Conservation (phyloP, 257 asterid species). For the Solanum sitiens region DNA sequence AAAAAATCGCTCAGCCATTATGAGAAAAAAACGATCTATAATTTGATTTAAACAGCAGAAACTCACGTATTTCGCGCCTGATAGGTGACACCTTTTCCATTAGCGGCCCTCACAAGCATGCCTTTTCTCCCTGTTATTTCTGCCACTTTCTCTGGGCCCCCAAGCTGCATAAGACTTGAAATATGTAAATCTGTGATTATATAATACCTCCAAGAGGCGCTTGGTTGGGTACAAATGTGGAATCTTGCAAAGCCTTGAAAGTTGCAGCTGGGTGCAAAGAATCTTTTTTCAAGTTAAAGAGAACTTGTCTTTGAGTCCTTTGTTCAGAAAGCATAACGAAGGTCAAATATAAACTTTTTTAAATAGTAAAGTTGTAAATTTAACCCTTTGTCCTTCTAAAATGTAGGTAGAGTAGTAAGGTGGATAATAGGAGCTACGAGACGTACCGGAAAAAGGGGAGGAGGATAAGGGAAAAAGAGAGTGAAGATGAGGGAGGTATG, state of each 20-base stretch:
- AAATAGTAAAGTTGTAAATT: neutral
- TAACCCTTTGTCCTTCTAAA: neutral
- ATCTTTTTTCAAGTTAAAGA: neutral
- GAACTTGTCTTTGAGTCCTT: neutral
- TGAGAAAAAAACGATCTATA: neutral
- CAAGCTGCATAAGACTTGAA: constrained; percentile 51
- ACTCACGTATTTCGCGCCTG: constrained; percentile 98
- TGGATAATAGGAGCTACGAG: neutral
- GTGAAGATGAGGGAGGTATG: neutral
- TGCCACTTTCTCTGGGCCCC: constrained; percentile 94
- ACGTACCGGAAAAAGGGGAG: neutral
- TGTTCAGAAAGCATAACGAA: neutral
- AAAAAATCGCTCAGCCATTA: constrained; percentile 9
- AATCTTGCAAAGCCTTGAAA: neutral
- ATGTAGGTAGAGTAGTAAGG: neutral
- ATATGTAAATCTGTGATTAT: neutral
- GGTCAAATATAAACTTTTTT: neutral
- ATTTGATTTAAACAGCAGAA: constrained; percentile 2
- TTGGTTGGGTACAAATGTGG: neutral
- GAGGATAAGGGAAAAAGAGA: neutral
- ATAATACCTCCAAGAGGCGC: neutral
- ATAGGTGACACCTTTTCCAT: constrained; percentile 91
- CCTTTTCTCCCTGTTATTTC: constrained; percentile 97
- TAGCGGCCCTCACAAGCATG: constrained; percentile 87
- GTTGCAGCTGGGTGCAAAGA: neutral